phyloP scores from a whole-genome alignment of 2,329 filamentous ascomycete genomes.

The Cytospora piceae region DNA sequence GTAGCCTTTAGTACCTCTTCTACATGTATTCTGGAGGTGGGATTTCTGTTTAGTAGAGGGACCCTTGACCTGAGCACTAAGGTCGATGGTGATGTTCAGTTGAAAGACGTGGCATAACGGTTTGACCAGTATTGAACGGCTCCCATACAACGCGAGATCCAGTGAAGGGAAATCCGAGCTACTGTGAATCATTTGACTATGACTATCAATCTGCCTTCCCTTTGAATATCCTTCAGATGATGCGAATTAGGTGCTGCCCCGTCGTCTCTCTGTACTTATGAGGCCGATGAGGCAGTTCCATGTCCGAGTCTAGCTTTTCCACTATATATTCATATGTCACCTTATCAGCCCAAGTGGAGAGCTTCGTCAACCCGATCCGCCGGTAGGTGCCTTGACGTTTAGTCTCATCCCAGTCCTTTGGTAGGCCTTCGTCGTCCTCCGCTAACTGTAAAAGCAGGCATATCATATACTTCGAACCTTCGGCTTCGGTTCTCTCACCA shows the following conservation, averaged over 20 bases:
- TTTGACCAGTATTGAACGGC: too few relatives aligned
- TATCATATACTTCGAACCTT: conserved; percentile 15
- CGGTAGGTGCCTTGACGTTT: not conserved
- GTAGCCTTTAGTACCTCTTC: too few relatives aligned
- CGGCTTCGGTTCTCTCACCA: not conserved
- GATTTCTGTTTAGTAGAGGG: too few relatives aligned
- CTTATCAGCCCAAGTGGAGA: conserved; percentile 9
- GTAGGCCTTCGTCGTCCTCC: not conserved
- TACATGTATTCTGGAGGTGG: too few relatives aligned
- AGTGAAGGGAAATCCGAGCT: too few relatives aligned
- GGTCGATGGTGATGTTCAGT: too few relatives aligned
- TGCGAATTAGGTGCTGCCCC: not conserved
- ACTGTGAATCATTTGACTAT: not conserved
- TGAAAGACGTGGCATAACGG: too few relatives aligned
- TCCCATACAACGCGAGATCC: too few relatives aligned
- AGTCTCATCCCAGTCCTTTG: conserved; percentile 3
- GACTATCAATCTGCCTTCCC: not conserved
- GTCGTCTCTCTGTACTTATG: not conserved
- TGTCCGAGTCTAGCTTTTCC: not conserved
- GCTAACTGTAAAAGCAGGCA: conserved; percentile 13
- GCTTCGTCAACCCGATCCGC: conserved; percentile 18
- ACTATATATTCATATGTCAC: not conserved
- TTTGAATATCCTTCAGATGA: not conserved
- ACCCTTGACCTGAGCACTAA: too few relatives aligned
- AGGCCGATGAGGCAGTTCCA: not conserved